Evolutionary conservation across 805 yeast species (phyloP).

Genomic region (Candida michaelii): DNA sequence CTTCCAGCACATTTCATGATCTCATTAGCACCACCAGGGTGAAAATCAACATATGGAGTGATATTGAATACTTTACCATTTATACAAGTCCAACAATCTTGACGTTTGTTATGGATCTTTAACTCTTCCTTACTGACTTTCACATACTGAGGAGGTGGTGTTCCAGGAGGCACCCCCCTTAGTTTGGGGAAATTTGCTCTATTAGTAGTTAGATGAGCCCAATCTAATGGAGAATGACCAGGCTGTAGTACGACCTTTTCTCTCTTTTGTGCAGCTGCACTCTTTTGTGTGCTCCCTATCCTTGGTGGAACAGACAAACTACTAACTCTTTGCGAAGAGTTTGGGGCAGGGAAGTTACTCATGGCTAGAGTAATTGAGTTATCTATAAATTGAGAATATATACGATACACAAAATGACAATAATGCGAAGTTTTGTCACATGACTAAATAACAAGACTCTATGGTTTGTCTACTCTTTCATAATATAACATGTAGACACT

Average conservation of each 20-base stretch:
- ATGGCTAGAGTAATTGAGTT: conserved; percentile 4
- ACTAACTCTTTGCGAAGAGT: conserved; percentile 36
- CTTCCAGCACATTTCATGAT: conserved; percentile 76
- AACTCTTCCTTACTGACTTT: conserved; percentile 59
- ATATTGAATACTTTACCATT: conserved; percentile 81
- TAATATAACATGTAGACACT: conserved; percentile 88
- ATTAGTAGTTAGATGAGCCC: conserved; percentile 63
- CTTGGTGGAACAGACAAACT: neutral
- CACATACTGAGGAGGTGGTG: conserved; percentile 53
- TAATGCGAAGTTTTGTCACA: conserved; percentile 1
- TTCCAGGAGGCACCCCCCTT: conserved; percentile 49
- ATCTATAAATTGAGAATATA: conserved; percentile 6
- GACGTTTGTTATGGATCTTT: conserved; percentile 51
- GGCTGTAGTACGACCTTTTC: conserved; percentile 65
- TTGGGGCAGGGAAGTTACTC: conserved; percentile 30
- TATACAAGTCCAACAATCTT: conserved; percentile 85
- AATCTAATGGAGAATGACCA: conserved; percentile 83
- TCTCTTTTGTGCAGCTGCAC: conserved; percentile 8
- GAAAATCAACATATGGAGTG: conserved; percentile 80
- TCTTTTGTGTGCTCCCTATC: neutral
- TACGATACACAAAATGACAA: neutral
- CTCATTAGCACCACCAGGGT: conserved; percentile 89
- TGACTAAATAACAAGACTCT: neutral
- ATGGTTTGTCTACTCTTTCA: conserved; percentile 49
- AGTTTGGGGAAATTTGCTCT: conserved; percentile 44